Evolutionary conservation across 2,329 filamentous ascomycete species (phyloP), one percentile per base, ranked within the genome.

Genomic region (Blumeriella jaapii): DNA sequence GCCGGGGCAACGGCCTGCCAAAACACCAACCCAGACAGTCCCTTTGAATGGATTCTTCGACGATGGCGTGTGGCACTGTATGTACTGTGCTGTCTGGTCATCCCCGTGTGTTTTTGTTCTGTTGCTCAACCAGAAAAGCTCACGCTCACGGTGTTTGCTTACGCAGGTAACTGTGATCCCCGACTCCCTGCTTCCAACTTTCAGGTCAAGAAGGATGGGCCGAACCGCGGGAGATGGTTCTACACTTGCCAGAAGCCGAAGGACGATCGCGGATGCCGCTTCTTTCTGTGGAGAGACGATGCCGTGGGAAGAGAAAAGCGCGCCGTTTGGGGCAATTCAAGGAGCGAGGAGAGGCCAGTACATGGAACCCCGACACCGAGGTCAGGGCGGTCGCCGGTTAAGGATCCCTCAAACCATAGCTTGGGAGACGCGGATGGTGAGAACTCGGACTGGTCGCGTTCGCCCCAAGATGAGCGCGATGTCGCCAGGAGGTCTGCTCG

Each of bases 211-310:
- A 71, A 67, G 46, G 59, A 65, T 27, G 59, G 61, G 3, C 48
- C 52, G 18, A 74, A 74, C 44, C 57, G 66, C 31, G 68, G 68
- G n/a, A 56, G 58, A 40, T 61, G 59, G 53, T 70, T 74, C 54
- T 71, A 69, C 39, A 64, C 60, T 2, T 76, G 71, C 44, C 67
- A 68, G 47, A 59, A 61, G 35, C 47, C 57, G n/a, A 53, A 55
- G 18, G 57, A 60, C 14, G 56, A 59, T 27, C 52, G 59, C 16
- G 25, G 33, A 3, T 78, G 73, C 47, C 59, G 58, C 1, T 72
- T 77, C 55, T 77, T 74, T 44, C 53, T 77, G 0, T 76, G 70
- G 68, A 59, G 67, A 6, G 62, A 69, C 10, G 64, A 72, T 27
- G 71, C 71, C 0, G 55, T 58, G 26, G 40, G 47, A 12, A 58